phyloP scores from a whole-genome alignment of 495 filamentous ascomycete species.

The Tuber umbilicatum region DNA sequence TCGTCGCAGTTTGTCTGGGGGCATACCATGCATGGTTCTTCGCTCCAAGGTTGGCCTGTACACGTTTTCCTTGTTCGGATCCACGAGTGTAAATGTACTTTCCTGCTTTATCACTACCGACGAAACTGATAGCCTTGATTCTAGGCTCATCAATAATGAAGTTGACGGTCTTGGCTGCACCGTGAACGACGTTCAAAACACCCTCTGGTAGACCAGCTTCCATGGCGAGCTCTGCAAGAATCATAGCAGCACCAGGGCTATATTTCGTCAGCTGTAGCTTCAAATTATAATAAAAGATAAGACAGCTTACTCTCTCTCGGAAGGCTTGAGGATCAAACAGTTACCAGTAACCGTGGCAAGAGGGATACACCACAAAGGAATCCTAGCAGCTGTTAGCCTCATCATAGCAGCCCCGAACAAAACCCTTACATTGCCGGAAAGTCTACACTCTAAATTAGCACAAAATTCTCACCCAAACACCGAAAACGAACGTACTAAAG shows the following conservation, averaged over 20 bases:
- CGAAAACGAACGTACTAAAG: constrained; percentile 64
- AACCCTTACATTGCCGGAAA: constrained; percentile 76
- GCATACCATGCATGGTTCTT: constrained; percentile 86
- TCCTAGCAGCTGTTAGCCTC: constrained; percentile 47
- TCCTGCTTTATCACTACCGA: constrained; percentile 91
- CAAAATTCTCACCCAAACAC: not conserved
- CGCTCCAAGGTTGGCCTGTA: constrained; percentile 96
- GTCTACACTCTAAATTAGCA: constrained; percentile 50
- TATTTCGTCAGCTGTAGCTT: constrained; percentile 12
- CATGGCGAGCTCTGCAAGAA: constrained; percentile 82
- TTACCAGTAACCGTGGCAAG: constrained; percentile 93
- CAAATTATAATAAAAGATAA: not conserved
- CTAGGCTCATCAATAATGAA: constrained; percentile 94
- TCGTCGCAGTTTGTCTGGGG: not conserved
- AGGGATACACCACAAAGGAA: constrained; percentile 94
- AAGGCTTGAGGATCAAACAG: constrained; percentile 90
- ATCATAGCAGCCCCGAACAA: not conserved
- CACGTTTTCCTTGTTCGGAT: constrained; percentile 81
- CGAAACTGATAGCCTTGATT: constrained; percentile 98
- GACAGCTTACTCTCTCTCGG: constrained; percentile 65
- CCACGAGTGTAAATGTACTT: constrained; percentile 92
- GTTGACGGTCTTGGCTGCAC: constrained; percentile 82
- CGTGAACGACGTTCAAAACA: constrained; percentile 92
- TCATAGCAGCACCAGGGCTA: constrained; percentile 90
- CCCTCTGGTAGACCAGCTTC: constrained; percentile 92